Evolutionary conservation across 331 rosid species (phyloP), one percentile per base, ranked within the genome.

Genomic region (Prunus yedoensis): DNA sequence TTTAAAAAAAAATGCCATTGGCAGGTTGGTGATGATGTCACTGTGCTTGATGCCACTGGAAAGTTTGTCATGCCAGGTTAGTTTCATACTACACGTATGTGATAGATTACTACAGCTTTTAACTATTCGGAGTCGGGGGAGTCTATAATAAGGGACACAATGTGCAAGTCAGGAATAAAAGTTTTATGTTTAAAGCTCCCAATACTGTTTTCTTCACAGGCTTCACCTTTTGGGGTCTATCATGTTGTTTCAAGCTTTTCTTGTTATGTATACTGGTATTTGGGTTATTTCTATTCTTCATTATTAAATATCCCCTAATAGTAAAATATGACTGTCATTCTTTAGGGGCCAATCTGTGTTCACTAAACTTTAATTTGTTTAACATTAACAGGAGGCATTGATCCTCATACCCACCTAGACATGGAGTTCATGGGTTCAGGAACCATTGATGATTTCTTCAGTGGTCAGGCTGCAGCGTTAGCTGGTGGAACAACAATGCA

Each of bases 41-140:
- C 78, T 4, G 88, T 93, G 69, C 71, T 93, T 16, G 94, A 93
- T 80, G 98, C 98, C 75, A 85, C 87, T 51, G 96, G 93, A 74
- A 93, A 93, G 84, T 89, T 74, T 89, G 96, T 93, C 75, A 93
- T 93, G 96, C 98, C 98, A 57, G 98, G 98, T 90, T 78, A 79
- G 35, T 82, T 79, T 73, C 27, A 57, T 78, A 51, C 59, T 32
- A 77, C 21, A 4, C 57, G 28, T 49, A 14, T 47, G 47, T 66
- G 32, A 14, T 14, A 66, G 25, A 61, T 57, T 32, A 20, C 56
- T 59, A 7, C 14, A 14, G 27, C 38, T 32, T 66, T 43, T 66
- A 60, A 49, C 23, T 47, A 70, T 25, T 13, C 32, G 10, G 21
- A 28, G 68, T 27, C 6, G 52, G 16, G 50, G 41, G 59, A 77